These are phyloP conservation scores for Guillardia theta DNA, from an alignment of 78 protist genomes.

Conservation along the genomic window DNA sequence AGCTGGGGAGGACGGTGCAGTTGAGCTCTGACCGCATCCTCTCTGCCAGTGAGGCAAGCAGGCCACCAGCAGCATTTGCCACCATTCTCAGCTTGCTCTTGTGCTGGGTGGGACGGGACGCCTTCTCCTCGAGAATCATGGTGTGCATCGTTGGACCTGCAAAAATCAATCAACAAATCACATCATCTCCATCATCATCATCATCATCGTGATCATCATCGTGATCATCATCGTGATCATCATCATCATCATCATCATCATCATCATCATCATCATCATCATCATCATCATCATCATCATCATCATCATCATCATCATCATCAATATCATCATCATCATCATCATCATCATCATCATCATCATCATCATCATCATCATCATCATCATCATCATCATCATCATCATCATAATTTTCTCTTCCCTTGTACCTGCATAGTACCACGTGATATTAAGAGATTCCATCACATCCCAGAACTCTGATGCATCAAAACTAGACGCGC, in stretches of 20 bases:
- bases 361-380: no score
- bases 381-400: no score
- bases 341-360: no score
- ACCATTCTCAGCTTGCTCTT: neutral
- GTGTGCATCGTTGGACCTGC: neutral
- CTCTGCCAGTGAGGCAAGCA: neutral
- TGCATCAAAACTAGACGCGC: neutral
- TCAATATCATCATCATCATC: no score
- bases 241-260: no score
- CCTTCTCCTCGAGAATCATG: neutral
- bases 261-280: no score
- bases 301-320: no score
- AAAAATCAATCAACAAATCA: neutral
- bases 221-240: no score
- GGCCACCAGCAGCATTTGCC: slow-evolving; percentile 5
- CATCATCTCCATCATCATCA: neutral
- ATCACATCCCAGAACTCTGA: neutral
- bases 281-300: no score
- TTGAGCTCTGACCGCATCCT: neutral
- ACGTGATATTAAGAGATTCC: neutral
- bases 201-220: no score
- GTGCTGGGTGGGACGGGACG: neutral
- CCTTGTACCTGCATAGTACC: slow-evolving; percentile 38
- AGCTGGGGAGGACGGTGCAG: neutral
- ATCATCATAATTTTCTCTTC: no score